These are phyloP conservation scores for Myxozyma mucilagina DNA, from an alignment of 805 yeast genomes.

Conservation along the genomic window DNA sequence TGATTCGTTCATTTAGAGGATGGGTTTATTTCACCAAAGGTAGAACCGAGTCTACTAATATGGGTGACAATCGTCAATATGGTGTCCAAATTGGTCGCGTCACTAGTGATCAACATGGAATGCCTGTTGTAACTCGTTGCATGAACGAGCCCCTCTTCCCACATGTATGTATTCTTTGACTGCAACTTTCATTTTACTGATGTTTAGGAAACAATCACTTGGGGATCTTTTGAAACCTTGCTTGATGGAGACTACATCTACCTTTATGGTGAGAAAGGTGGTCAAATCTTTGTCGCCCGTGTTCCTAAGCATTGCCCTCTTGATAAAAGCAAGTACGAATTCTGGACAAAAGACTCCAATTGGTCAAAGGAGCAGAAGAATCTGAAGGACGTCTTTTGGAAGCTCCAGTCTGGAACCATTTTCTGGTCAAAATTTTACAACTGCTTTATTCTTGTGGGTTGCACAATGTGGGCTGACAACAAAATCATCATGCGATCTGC, in stretches of 20 bases:
- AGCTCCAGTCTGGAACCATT: conserved; percentile 30
- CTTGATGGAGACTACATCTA: conserved; percentile 22
- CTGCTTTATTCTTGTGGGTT: conserved; percentile 28
- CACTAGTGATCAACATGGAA: conserved; percentile 7
- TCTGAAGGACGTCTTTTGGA: conserved; percentile 23
- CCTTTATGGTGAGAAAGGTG: conserved; percentile 23
- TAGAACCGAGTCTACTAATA: conserved; percentile 15
- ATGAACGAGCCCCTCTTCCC: conserved; percentile 22
- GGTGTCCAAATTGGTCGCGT: conserved; percentile 27
- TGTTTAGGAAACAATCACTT: conserved; percentile 6
- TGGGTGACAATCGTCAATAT: conserved; percentile 17
- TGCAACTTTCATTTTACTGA: neutral
- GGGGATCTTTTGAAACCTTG: conserved; percentile 25
- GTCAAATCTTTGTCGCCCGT: conserved; percentile 22
- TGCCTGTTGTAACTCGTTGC: conserved; percentile 24
- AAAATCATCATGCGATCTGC: conserved; percentile 30
- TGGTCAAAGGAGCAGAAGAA: conserved; percentile 23
- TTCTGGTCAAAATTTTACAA: conserved; percentile 25
- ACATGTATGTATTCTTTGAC: neutral
- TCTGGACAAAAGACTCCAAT: conserved; percentile 14
- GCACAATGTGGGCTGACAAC: conserved; percentile 31
- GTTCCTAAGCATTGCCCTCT: conserved; percentile 22
- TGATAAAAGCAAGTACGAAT: conserved; percentile 22
- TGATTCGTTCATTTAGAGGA: conserved; percentile 14
- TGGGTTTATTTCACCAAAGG: conserved; percentile 30